Conservation (phyloP, 306 rosid species). For the Casuarina equisetifolia region DNA sequence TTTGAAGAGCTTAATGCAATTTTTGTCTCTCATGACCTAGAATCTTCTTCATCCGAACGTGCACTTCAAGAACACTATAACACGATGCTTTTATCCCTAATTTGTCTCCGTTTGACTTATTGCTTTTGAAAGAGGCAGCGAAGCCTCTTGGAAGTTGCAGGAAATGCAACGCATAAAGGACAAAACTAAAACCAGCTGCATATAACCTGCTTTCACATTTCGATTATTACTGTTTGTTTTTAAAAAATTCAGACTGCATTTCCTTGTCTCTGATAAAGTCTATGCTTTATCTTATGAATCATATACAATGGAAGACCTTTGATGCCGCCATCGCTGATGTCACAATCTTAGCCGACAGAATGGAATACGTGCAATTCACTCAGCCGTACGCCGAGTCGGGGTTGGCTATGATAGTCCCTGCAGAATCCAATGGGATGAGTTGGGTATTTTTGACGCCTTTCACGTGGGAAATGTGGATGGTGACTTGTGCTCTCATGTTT, state of each 20-base stretch:
- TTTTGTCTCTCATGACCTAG: too few species aligned
- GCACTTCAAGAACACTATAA: too few species aligned
- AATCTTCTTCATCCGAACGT: too few species aligned
- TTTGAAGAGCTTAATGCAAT: too few species aligned
- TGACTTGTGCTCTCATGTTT: conserved; percentile 35
- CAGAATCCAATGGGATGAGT: conserved; percentile 30
- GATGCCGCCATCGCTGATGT: conserved; percentile 66
- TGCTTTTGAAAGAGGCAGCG: too few species aligned
- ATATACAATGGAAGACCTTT: conserved; percentile 43
- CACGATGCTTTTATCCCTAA: too few species aligned
- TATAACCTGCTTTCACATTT: too few species aligned
- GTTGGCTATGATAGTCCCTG: conserved; percentile 56
- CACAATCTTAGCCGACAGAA: conserved; percentile 15
- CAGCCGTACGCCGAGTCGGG: conserved; percentile 70
- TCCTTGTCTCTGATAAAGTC: conserved; percentile 9
- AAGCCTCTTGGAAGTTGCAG: too few species aligned
- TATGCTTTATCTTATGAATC: conserved; percentile 22
- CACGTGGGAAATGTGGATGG: conserved; percentile 64
- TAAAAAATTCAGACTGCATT: background rate
- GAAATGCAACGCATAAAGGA: too few species aligned
- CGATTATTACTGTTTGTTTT: too few species aligned
- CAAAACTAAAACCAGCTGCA: too few species aligned
- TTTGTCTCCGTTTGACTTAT: too few species aligned
- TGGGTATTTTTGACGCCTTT: conserved; percentile 76
- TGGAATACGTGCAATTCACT: conserved; percentile 56